These are phyloP conservation scores for Pestalotiopsis sp. DNA, from an alignment of 2,329 filamentous ascomycete species.

Conservation along the genomic window DNA sequence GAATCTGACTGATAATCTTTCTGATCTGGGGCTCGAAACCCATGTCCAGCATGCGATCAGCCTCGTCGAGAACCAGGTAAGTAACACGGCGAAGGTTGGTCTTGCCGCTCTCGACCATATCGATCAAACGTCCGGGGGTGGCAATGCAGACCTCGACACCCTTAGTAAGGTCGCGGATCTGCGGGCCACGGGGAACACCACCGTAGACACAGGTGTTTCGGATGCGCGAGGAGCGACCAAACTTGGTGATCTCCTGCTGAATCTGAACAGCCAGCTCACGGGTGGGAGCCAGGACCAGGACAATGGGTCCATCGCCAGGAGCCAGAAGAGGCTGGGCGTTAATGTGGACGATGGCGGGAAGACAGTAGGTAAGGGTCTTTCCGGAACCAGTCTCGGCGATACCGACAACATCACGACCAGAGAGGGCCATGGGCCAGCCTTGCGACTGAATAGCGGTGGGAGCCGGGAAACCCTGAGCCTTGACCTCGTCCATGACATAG, in stretches of 20 bases:
- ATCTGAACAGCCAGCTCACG: constrained; percentile 99
- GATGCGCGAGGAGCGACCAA: constrained; percentile 95
- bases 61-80: constrained; percentile 97
- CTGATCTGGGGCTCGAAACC: constrained; percentile 99
- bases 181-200: constrained; percentile 95
- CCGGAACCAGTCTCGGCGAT: constrained; percentile 99
- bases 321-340: constrained; percentile 97
- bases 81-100: constrained; percentile 98
- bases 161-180: constrained; percentile 91
- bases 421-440: constrained; percentile 98
- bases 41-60: constrained; percentile 99
- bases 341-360: constrained; percentile 98
- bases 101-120: constrained; percentile 97
- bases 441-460: constrained; percentile 98
- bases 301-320: constrained; percentile 93
- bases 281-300: constrained; percentile 92
- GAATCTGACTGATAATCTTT: constrained; percentile 97
- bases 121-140: constrained; percentile 94
- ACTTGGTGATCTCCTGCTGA: constrained; percentile 97
- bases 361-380: constrained; percentile 98
- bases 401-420: constrained; percentile 96
- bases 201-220: constrained; percentile 99
- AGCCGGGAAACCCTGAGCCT: constrained; percentile 91
- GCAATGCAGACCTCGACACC: constrained; percentile 99
- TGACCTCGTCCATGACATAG: constrained; percentile 98